Conservation (phyloP, 192 early-diverging fungal genomes). For the Coemansia sp. region DNA sequence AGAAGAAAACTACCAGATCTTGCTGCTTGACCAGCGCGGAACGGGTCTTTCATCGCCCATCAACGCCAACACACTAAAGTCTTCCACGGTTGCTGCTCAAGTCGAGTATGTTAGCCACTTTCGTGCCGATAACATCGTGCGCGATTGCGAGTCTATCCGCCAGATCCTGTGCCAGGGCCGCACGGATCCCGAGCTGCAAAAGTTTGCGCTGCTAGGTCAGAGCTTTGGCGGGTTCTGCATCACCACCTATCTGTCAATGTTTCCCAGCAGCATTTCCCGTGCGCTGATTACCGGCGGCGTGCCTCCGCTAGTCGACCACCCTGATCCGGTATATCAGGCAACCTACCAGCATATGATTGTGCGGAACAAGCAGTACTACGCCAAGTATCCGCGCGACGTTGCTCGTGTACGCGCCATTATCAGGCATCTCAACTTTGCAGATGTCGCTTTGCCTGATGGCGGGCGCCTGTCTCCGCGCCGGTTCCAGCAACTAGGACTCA, state of each 20-base stretch:
- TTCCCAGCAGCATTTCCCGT: conserved; percentile 59
- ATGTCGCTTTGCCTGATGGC: conserved; percentile 59
- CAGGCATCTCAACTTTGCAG: conserved; percentile 47
- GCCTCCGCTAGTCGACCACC: conserved; percentile 61
- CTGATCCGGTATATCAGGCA: conserved; percentile 61
- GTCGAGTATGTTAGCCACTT: conserved; percentile 63
- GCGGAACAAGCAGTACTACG: conserved; percentile 63
- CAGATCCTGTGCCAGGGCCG: conserved; percentile 53
- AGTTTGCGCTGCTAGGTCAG: conserved; percentile 61
- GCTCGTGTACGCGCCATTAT: conserved; percentile 61
- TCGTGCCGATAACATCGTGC: conserved; percentile 67
- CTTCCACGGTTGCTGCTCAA: conserved; percentile 55
- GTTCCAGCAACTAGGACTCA: conserved; percentile 65
- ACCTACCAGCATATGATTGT: conserved; percentile 61
- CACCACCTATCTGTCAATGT: conserved; percentile 64
- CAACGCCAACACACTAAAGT: conserved; percentile 47
- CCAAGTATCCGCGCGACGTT: conserved; percentile 61
- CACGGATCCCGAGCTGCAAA: conserved; percentile 22
- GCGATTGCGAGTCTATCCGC: conserved; percentile 66
- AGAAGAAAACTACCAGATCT: conserved; percentile 62
- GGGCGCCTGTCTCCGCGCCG: conserved; percentile 61
- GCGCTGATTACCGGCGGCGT: conserved; percentile 70
- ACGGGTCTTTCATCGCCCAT: conserved; percentile 64
- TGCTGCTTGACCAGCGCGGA: conserved; percentile 68
- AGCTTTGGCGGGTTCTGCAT: conserved; percentile 73